These are phyloP conservation scores for Micractinium conductrix DNA, from an alignment of 139 green algal genomes.

Conservation along the genomic window DNA sequence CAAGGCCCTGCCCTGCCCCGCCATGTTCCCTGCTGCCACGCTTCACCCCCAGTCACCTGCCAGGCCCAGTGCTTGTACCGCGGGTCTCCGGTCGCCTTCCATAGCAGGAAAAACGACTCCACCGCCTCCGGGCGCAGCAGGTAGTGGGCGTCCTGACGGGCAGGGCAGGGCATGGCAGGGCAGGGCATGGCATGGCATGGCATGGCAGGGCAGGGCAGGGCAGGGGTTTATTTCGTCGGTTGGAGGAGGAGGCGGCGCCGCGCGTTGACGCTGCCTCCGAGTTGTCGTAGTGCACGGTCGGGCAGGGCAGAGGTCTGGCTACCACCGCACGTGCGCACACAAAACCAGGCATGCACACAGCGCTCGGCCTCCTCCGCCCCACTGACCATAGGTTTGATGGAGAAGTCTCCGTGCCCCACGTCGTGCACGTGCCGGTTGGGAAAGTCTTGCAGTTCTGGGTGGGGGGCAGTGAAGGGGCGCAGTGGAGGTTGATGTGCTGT, in stretches of 20 bases:
- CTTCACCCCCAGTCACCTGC: neutral
- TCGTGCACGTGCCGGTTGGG: constrained; percentile 50
- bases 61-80: constrained; percentile 27
- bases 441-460: constrained; percentile 35
- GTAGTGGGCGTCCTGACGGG: constrained; percentile 63
- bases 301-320: too few species aligned
- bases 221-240: too few species aligned
- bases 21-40: neutral
- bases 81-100: constrained; percentile 66
- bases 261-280: too few species aligned
- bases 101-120: constrained; percentile 88
- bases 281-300: too few species aligned
- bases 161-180: neutral
- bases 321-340: too few species aligned
- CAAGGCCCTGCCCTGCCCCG: neutral
- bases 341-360: too few species aligned
- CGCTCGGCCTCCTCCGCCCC: too few species aligned
- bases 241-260: too few species aligned
- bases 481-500: too few species aligned
- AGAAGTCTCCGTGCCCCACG: constrained; percentile 57
- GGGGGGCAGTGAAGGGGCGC: too few species aligned
- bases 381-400: constrained; percentile 53
- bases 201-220: too few species aligned
- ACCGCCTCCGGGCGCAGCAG: constrained; percentile 86
- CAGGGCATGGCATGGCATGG: neutral